Conservation (phyloP, 257 asterid species). For the Nicotiana otophora region DNA sequence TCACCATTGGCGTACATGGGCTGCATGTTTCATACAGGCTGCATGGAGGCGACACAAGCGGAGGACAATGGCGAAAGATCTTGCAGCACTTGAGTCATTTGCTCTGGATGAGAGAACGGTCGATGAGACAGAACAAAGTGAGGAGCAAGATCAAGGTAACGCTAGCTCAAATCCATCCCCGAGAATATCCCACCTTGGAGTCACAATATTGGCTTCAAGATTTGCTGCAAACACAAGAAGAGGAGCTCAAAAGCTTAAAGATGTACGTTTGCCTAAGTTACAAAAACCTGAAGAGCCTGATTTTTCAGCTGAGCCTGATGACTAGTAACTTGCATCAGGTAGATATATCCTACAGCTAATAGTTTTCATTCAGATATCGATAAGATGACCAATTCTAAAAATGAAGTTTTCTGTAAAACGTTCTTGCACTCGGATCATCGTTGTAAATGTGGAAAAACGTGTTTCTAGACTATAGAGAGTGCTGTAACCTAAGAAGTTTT, state of each 20-base stretch:
- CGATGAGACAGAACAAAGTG: constrained; percentile 30
- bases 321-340: constrained; percentile 27
- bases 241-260: constrained; percentile 80
- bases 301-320: constrained; percentile 67
- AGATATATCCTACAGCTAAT: background rate
- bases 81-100: constrained; percentile 58
- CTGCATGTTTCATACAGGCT: constrained; percentile 84
- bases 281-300: constrained; percentile 89
- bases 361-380: background rate
- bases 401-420: background rate
- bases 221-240: constrained; percentile 87
- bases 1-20: constrained; percentile 97
- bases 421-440: background rate
- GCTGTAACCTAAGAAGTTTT: background rate
- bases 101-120: constrained; percentile 26
- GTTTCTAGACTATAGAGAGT: too few relatives aligned
- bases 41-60: constrained; percentile 82
- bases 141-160: constrained; percentile 21
- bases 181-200: constrained; percentile 51
- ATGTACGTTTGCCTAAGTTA: constrained; percentile 54
- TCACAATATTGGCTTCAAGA: constrained; percentile 75
- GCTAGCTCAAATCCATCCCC: constrained; percentile 24
- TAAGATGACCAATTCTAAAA: background rate
- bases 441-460: background rate
- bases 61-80: constrained; percentile 58